Percentiles rank a stretch among this genome's conserved stretches.
Conservation (phyloP, 2,329 filamentous ascomycete genomes). For the Xylaria hypoxylon region DNA sequence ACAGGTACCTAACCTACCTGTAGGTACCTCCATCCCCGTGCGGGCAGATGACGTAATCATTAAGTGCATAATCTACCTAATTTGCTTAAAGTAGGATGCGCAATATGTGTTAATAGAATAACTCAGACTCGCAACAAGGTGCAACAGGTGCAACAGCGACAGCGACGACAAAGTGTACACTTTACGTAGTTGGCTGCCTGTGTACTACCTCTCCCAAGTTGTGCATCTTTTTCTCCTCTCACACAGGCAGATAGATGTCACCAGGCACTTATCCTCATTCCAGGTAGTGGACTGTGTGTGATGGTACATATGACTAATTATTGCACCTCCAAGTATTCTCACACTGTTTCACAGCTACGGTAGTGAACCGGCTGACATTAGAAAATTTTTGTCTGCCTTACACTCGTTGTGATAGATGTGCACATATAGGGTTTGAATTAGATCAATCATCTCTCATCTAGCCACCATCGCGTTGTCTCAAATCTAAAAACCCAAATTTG, state of each 20-base stretch:
- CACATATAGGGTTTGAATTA: not conserved
- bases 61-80: slow-evolving; percentile 21
- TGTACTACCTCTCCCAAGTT: too few species aligned
- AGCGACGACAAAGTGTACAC: too few species aligned
- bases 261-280: not conserved
- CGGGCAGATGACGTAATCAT: not conserved
- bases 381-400: not conserved
- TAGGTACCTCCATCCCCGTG: not conserved
- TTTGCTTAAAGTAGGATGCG: not conserved
- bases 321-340: not conserved
- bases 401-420: too few species aligned
- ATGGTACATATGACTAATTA: not conserved
- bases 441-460: not conserved
- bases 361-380: too few species aligned
- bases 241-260: too few species aligned
- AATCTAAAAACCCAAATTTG: not conserved
- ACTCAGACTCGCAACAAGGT: not conserved
- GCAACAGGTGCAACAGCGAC: too few species aligned
- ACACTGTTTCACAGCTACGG: not conserved
- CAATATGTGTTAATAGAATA: slow-evolving; percentile 13
- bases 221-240: too few species aligned
- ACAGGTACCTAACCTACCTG: not conserved
- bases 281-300: not conserved
- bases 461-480: too few species aligned
- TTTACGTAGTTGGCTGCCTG: too few species aligned